These are phyloP conservation scores for Forsythia viridissima DNA, from an alignment of 257 asterid species.

Conservation along the genomic window DNA sequence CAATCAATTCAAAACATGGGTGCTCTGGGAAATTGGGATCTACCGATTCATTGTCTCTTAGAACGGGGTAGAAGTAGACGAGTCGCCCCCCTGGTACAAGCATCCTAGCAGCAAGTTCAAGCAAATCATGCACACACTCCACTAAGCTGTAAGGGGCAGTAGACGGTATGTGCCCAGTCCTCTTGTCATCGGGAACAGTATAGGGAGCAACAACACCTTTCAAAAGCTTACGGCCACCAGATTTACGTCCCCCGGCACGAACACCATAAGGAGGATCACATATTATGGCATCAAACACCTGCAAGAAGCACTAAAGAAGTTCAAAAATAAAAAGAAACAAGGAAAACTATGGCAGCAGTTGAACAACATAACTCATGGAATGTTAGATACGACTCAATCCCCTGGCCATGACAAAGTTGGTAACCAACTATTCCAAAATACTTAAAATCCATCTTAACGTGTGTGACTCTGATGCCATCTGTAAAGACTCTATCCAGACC, in stretches of 20 bases:
- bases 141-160: slow-evolving; percentile 93
- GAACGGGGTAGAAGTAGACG: slow-evolving; percentile 87
- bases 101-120: slow-evolving; percentile 89
- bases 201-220: slow-evolving; percentile 86
- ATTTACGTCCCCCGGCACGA: slow-evolving; percentile 99
- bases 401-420: neutral
- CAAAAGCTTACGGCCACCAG: slow-evolving; percentile 98
- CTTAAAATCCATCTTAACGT: neutral
- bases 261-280: slow-evolving; percentile 99
- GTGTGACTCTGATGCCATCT: neutral
- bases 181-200: slow-evolving; percentile 86
- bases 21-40: slow-evolving; percentile 81
- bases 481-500: neutral
- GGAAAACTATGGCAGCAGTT: neutral
- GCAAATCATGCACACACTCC: slow-evolving; percentile 95
- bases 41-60: slow-evolving; percentile 63
- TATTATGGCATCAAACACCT: slow-evolving; percentile 93
- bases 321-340: neutral
- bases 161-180: slow-evolving; percentile 92
- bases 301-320: slow-evolving; percentile 16
- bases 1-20: slow-evolving; percentile 75
- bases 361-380: neutral
- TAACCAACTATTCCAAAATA: neutral
- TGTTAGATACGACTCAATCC: neutral
- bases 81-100: slow-evolving; percentile 91